Conservation (phyloP, 1,284 basidiomycete genomes). For the Bondarzewia mesenterica region DNA sequence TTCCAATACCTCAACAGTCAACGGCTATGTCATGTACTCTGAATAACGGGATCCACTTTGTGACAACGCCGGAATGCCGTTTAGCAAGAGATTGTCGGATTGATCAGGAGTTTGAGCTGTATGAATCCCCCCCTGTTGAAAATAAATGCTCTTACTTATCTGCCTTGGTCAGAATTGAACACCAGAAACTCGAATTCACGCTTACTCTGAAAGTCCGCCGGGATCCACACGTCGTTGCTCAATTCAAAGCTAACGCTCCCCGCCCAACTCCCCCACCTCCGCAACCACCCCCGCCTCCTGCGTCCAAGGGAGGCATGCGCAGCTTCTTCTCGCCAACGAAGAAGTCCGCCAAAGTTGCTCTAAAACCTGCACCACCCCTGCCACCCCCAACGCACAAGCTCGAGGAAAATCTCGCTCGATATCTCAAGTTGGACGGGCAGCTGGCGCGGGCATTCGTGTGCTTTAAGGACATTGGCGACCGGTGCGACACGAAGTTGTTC, state of each 20-base stretch:
- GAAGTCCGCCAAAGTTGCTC: slow-evolving; percentile 41
- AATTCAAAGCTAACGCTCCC: slow-evolving; percentile 57
- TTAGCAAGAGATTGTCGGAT: slow-evolving; percentile 63
- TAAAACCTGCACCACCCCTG: slow-evolving; percentile 27
- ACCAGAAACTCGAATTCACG: slow-evolving; percentile 87
- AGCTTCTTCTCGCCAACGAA: slow-evolving; percentile 76
- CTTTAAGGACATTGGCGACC: slow-evolving; percentile 76
- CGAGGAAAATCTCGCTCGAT: slow-evolving; percentile 71
- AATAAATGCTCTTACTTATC: neutral
- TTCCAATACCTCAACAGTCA: slow-evolving; percentile 68
- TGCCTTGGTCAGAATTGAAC: slow-evolving; percentile 62
- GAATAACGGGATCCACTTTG: slow-evolving; percentile 95
- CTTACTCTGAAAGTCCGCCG: slow-evolving; percentile 77
- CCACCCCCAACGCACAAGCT: slow-evolving; percentile 32
- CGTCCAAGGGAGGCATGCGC: slow-evolving; percentile 57
- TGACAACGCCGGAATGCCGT: slow-evolving; percentile 79
- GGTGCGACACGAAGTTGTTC: slow-evolving; percentile 77
- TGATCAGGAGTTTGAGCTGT: slow-evolving; percentile 93
- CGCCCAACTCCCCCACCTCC: slow-evolving; percentile 34
- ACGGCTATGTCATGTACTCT: slow-evolving; percentile 84
- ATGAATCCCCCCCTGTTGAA: slow-evolving; percentile 23
- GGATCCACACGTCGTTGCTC: slow-evolving; percentile 72
- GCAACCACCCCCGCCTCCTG: slow-evolving; percentile 30
- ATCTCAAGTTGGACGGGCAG: slow-evolving; percentile 73
- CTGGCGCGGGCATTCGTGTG: slow-evolving; percentile 77